Conservation (phyloP, 164 flowering plant species). For the Vitis labrusca region DNA sequence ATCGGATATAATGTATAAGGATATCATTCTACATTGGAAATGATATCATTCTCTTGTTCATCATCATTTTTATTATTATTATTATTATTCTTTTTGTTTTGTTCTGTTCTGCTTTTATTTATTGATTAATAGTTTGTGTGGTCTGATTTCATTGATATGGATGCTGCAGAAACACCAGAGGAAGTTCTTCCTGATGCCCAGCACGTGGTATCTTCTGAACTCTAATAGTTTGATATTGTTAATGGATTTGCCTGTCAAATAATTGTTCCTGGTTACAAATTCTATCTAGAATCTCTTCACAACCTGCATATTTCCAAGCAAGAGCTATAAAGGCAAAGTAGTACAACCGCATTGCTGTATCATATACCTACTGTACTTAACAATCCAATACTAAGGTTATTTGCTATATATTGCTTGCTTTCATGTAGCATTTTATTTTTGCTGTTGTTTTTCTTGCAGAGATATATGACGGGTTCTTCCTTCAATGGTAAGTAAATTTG, state of each 20-base stretch:
- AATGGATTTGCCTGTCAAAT: not conserved
- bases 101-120: too few species aligned
- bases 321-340: not conserved
- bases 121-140: too few species aligned
- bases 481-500: conserved; percentile 10
- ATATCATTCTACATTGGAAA: too few species aligned
- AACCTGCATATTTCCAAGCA: conserved; percentile 1
- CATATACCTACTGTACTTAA: not conserved
- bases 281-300: not conserved
- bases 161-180: conserved; percentile 2
- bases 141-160: too few species aligned
- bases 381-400: not conserved
- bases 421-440: not conserved
- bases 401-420: not conserved
- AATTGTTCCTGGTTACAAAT: not conserved
- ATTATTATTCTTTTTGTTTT: too few species aligned
- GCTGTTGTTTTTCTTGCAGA: conserved; percentile 5
- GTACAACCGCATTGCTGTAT: conserved; percentile 1
- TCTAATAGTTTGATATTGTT: not conserved
- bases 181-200: conserved; percentile 3
- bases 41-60: too few species aligned
- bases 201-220: not conserved
- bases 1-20: too few species aligned
- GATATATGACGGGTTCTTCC: conserved; percentile 8
- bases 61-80: too few species aligned